These are phyloP conservation scores for Penicillium malachiteum DNA, from an alignment of 495 filamentous ascomycete genomes.

Conservation along the genomic window DNA sequence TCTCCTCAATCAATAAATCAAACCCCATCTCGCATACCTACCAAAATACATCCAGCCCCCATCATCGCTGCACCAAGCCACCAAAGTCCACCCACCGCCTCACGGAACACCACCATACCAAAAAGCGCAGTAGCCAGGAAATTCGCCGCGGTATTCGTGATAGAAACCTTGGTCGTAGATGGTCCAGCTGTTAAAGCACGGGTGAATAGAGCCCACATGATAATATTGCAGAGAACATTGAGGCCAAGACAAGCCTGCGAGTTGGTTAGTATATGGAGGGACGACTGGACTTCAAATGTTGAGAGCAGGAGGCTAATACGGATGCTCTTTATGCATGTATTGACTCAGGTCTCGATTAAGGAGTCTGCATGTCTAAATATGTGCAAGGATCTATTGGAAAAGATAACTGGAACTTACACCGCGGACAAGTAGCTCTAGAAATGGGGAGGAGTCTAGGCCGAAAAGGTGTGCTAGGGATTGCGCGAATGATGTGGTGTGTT, in stretches of 20 bases:
- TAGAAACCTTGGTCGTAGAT: slow-evolving; percentile 85
- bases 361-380: no score
- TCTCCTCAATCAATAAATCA: slow-evolving; percentile 8
- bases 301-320: no score
- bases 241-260: slow-evolving; percentile 80
- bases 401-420: slow-evolving; percentile 51
- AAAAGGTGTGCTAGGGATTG: slow-evolving; percentile 60
- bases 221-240: slow-evolving; percentile 84
- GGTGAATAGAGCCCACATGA: slow-evolving; percentile 90
- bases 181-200: slow-evolving; percentile 78
- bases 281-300: no score
- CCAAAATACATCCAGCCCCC: slow-evolving; percentile 86
- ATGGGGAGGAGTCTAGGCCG: slow-evolving; percentile 44
- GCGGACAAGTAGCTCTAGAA: slow-evolving; percentile 66
- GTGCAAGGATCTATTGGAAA: no score
- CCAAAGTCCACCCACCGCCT: slow-evolving; percentile 75
- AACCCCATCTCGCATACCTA: slow-evolving; percentile 73
- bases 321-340: no score
- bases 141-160: slow-evolving; percentile 92
- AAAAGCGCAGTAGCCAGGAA: slow-evolving; percentile 89
- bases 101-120: slow-evolving; percentile 70
- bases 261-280: background rate
- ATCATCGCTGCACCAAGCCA: slow-evolving; percentile 83
- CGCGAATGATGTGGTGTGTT: slow-evolving; percentile 72
- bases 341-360: no score